Evolutionary conservation across 768 basidiomycete species (phyloP).

Genomic region (Naganishia friedmannii): DNA sequence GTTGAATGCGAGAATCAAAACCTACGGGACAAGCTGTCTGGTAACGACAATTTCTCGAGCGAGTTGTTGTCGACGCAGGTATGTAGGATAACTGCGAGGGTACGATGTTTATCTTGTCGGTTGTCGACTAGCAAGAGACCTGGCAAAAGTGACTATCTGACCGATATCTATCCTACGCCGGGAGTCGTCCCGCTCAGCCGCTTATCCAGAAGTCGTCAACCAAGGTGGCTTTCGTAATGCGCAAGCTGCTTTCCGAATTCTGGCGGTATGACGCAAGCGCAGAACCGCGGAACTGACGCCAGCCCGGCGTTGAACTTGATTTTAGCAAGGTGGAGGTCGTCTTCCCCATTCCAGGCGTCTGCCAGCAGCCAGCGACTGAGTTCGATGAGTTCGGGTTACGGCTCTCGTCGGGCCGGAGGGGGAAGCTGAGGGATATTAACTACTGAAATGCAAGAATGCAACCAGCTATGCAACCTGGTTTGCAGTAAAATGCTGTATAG

Average conservation of each 20-base stretch:
- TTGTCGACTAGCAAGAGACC: neutral
- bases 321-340: constrained; percentile 5
- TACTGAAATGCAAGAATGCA: no score
- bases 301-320: constrained; percentile 5
- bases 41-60: neutral
- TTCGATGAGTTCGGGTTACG: neutral
- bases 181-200: constrained; percentile 20
- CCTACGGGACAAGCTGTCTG: neutral
- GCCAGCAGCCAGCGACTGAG: neutral
- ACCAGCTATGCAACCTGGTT: no score
- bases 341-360: neutral
- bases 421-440: no score
- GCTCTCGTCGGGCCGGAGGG: constrained; percentile 7
- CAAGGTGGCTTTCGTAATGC: constrained; percentile 20
- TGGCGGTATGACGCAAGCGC: constrained; percentile 22
- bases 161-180: neutral
- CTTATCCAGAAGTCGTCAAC: constrained; percentile 7
- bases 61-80: neutral
- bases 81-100: neutral
- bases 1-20: neutral
- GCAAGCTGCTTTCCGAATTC: constrained; percentile 19
- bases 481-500: no score
- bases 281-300: neutral
- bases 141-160: neutral
- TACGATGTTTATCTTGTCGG: neutral